Evolutionary conservation across 306 rosid genomes (phyloP).

Genomic region (Fagus crenata): DNA sequence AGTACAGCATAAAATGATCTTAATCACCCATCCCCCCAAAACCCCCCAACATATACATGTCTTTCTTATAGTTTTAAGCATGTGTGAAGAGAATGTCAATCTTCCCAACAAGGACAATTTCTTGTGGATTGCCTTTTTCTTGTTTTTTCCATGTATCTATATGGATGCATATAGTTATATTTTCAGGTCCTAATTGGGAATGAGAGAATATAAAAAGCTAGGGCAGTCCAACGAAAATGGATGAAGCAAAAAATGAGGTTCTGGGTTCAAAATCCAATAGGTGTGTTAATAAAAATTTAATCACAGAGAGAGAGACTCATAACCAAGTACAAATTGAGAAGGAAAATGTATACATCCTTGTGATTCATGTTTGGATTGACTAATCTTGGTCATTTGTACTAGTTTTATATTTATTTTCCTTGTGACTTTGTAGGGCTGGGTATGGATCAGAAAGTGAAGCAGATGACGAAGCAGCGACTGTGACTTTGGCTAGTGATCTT

Average conservation of each 20-base stretch:
- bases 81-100: background rate
- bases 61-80: background rate
- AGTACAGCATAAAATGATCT: background rate
- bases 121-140: background rate
- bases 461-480: constrained; percentile 92
- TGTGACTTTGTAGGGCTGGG: constrained; percentile 66
- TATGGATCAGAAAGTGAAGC: constrained; percentile 98
- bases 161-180: background rate
- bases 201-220: background rate
- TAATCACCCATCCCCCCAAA: background rate
- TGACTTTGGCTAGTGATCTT: constrained; percentile 68
- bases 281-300: no score
- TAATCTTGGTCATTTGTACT: background rate
- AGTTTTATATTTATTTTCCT: constrained; percentile 15
- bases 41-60: background rate
- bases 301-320: no score
- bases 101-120: background rate
- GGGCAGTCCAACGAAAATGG: background rate
- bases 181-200: background rate
- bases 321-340: background rate
- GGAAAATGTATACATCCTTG: background rate
- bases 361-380: background rate
- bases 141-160: background rate
- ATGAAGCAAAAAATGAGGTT: background rate
- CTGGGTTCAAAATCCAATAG: no score